Evolutionary conservation across 495 filamentous ascomycete species (phyloP), one percentile per base, ranked within the genome.

Genomic region (Viridothelium virens): DNA sequence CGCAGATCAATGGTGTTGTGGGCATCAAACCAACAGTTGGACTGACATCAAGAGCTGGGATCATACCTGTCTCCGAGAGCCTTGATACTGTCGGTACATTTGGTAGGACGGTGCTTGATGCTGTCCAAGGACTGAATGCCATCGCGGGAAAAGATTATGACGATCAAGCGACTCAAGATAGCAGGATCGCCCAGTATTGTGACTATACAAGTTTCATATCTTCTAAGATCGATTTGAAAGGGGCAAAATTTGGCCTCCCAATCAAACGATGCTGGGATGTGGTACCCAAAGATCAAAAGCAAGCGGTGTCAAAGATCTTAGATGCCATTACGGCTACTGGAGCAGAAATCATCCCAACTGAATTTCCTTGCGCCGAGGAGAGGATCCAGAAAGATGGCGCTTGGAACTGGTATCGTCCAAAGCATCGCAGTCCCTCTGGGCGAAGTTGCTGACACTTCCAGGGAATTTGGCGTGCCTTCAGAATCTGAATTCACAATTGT

Each of bases 171-270:
- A 53, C 48, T 53, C 48, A 53, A 25, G 18, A 53, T 25, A 53
- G 16, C 11, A 5, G 48, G 48, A 53, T n/a, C 18, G 16, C 48
- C 5, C 1, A 53, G 18, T 1, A 53, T 9, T 53, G 48, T n/a
- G 48, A 53, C 48, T 53, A 53, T 25, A 53, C 48, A n/a, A 53
- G 16, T 14, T 64, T 50, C 6, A 50, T 37, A 16, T 36, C 25
- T 14, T 12, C 34, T 5, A 62, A 46, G 16, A 38, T 31, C 36
- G 44, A 25, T 12, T 68, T 75, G 9, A 66, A 62, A 65, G 73
- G 73, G 33, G 72, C 73, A 6, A 72, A 65, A 34, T 75, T 75
- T 61, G 73, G 73, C 12, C 62, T 75, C 10, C 73, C 72, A 18
- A 36, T 56, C 5, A 69, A 65, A 56, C 63, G 72, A 25, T 74